Evolutionary conservation across 768 basidiomycete genomes (phyloP).

Genomic region (Mycena sanguinolenta): DNA sequence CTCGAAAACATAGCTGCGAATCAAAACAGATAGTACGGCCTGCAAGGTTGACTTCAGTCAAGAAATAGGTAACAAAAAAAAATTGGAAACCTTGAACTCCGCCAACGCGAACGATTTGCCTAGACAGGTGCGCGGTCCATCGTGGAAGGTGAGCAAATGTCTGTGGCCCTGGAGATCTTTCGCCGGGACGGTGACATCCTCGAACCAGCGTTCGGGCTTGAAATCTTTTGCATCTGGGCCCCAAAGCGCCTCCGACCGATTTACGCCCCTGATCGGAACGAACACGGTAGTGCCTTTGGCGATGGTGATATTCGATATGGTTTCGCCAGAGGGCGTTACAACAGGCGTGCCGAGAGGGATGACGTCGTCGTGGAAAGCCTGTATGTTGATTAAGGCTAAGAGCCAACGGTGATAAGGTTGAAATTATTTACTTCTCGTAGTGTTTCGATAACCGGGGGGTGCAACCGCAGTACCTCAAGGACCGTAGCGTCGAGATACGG

Average conservation of each 20-base stretch:
- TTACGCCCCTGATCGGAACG: conserved; percentile 55
- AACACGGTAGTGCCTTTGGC: conserved; percentile 54
- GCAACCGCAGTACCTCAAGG: conserved; percentile 54
- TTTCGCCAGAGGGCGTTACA: conserved; percentile 42
- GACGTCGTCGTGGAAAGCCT: conserved; percentile 55
- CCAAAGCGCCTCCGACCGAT: conserved; percentile 56
- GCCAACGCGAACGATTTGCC: conserved; percentile 58
- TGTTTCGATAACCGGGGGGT: conserved; percentile 48
- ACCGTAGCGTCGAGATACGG: conserved; percentile 60
- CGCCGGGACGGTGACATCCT: conserved; percentile 40
- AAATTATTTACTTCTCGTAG: conserved; percentile 43
- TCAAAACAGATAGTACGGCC: conserved; percentile 46
- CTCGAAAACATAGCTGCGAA: conserved; percentile 45
- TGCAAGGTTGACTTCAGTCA: conserved; percentile 5
- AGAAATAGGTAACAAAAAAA: not conserved
- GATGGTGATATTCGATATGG: conserved; percentile 48
- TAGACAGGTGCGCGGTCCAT: conserved; percentile 59
- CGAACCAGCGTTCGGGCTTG: conserved; percentile 59
- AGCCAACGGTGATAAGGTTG: not conserved
- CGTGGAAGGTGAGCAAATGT: conserved; percentile 59
- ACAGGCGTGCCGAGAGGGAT: conserved; percentile 53
- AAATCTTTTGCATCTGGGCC: conserved; percentile 60
- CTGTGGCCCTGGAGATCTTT: conserved; percentile 52
- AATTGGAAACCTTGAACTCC: conserved; percentile 35
- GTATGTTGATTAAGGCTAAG: not conserved